Evolutionary conservation across 805 yeast species (phyloP).

Genomic region (Saccharomyces cerevisiae): DNA sequence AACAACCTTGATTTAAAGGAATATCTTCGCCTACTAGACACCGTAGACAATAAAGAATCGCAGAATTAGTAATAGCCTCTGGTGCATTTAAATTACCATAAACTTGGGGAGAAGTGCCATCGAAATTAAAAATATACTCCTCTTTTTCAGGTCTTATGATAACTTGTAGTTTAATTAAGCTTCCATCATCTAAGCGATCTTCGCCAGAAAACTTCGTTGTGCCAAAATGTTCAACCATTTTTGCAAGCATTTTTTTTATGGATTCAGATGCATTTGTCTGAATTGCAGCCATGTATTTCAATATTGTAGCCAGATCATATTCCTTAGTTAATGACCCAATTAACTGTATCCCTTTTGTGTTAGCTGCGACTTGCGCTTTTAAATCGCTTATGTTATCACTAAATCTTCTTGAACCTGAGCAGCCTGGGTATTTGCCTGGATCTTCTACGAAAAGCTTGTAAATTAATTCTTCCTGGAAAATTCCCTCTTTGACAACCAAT

Average conservation of each 20-base stretch:
- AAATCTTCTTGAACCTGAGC: constrained; percentile 81
- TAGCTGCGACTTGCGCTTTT: constrained; percentile 84
- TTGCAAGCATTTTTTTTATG: constrained; percentile 48
- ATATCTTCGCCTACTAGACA: constrained; percentile 79
- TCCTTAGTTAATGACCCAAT: constrained; percentile 54
- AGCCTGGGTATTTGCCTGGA: constrained; percentile 77
- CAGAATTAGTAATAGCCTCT: constrained; percentile 78
- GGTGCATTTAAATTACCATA: constrained; percentile 93
- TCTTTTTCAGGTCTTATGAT: constrained; percentile 43
- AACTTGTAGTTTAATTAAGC: constrained; percentile 51
- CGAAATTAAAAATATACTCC: constrained; percentile 69
- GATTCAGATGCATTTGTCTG: constrained; percentile 70
- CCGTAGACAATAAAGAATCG: constrained; percentile 78
- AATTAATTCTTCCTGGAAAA: constrained; percentile 66
- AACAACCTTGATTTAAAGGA: constrained; percentile 90
- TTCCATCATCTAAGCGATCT: constrained; percentile 79
- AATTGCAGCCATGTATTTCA: constrained; percentile 72
- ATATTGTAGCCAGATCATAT: constrained; percentile 50
- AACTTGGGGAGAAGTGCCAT: constrained; percentile 79
- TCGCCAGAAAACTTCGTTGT: constrained; percentile 37
- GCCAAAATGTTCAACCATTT: constrained; percentile 37
- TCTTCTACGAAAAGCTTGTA: constrained; percentile 53
- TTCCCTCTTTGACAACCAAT: constrained; percentile 60
- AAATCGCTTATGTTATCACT: constrained; percentile 78
- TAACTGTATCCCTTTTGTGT: constrained; percentile 71